These are phyloP conservation scores for Ascochyta clinopodiicola DNA, from an alignment of 2,329 filamentous ascomycete genomes.

Conservation along the genomic window DNA sequence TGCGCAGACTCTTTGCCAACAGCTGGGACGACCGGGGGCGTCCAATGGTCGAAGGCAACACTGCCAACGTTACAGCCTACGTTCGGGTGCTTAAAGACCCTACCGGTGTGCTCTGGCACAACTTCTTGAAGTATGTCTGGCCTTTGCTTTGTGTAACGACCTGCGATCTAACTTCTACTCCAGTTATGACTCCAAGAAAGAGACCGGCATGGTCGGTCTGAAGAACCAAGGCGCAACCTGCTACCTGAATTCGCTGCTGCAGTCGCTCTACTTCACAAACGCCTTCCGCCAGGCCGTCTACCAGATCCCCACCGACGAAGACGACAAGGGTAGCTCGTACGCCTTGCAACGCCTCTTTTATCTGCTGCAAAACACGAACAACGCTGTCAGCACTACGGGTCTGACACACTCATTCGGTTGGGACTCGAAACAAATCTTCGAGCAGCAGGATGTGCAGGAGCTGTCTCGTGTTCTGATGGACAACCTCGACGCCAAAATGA, in stretches of 20 bases:
- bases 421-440: slow-evolving; percentile 97
- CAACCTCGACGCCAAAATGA: slow-evolving; percentile 96
- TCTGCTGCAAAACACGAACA: slow-evolving; percentile 83
- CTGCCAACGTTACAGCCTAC: slow-evolving; percentile 81
- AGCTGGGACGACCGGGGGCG: slow-evolving; percentile 73
- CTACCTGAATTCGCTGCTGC: slow-evolving; percentile 59
- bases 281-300: slow-evolving; percentile 97
- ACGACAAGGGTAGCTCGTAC: slow-evolving; percentile 86
- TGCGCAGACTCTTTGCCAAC: slow-evolving; percentile 81
- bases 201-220: slow-evolving; percentile 94
- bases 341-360: slow-evolving; percentile 94
- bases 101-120: slow-evolving; percentile 89
- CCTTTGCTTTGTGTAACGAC: background rate
- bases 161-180: background rate
- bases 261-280: slow-evolving; percentile 65
- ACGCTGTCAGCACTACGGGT: slow-evolving; percentile 87
- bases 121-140: slow-evolving; percentile 71
- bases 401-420: slow-evolving; percentile 97
- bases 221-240: slow-evolving; percentile 89
- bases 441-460: slow-evolving; percentile 98
- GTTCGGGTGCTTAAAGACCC: slow-evolving; percentile 84
- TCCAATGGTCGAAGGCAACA: slow-evolving; percentile 78
- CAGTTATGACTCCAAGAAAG: slow-evolving; percentile 95
- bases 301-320: slow-evolving; percentile 88
- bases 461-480: slow-evolving; percentile 97